Evolutionary conservation across 495 filamentous ascomycete species (phyloP), one percentile per base, ranked within the genome.

Genomic region (Usnea hakonensis): DNA sequence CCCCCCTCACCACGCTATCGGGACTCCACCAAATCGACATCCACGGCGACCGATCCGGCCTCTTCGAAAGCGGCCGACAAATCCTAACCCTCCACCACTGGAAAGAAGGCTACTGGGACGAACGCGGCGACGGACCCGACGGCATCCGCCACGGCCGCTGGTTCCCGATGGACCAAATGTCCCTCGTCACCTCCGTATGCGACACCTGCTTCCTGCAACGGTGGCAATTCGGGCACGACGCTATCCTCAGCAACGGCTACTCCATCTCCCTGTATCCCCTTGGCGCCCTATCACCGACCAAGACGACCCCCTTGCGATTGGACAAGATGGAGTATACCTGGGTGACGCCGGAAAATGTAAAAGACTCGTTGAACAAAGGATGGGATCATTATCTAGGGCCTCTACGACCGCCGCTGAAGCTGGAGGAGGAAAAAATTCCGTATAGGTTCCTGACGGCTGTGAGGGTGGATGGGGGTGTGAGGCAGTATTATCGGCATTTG

Each of bases 81-180:
- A 78, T 82, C 2, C 76, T 85, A 0, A 76, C 78, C 11, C 77
- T 85, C 21, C 83, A 85, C 68, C 82, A 85, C 71, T 85, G 79
- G 77, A 81, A 82, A 62, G 69, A 73, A 56, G 78, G 76, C 3
- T 79, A 78, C 73, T 83, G 82, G 75, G 71, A 80, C 50, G 71
- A 75, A 26, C 23, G 57, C 0, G 60, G 60, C 13, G 33, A 35
- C 3, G 60, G 60, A 3, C 32, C 60, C 13, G 60, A 62, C 21
- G 40, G 14, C 8, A 62, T 62, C 36, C 3, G 60, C 2, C 60
- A 62, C 35, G 0, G 3, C 8, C 13, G 28, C 13, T 62, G 60
- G 60, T 62, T 62, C 26, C 75, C 78, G 57, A 79, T 85, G 73
- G 74, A 77, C 33, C 76, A 78, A 38, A 73, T 78, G 26, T 74